These are phyloP conservation scores for Leishmania martiniquensis DNA, from an alignment of 208 protist genomes.

Conservation along the genomic window DNA sequence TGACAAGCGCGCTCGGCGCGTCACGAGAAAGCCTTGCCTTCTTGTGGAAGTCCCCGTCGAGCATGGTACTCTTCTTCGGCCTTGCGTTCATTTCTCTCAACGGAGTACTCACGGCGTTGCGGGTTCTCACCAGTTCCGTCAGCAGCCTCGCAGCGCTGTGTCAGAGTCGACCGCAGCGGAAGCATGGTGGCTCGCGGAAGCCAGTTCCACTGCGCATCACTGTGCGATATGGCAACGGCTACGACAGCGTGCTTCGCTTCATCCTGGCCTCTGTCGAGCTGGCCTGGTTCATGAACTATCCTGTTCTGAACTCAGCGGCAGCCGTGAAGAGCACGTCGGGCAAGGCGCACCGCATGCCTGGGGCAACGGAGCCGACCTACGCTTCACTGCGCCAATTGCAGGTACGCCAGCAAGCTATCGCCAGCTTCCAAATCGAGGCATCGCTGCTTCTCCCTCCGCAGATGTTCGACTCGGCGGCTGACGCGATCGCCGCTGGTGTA, in stretches of 20 bases:
- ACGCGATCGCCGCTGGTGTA: slow-evolving; percentile 17
- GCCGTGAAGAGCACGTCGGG: slow-evolving; percentile 17
- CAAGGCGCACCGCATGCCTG: not conserved
- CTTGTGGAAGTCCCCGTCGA: slow-evolving; percentile 35
- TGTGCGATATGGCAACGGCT: slow-evolving; percentile 53
- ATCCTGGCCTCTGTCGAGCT: slow-evolving; percentile 47
- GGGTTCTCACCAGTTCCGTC: slow-evolving; percentile 14
- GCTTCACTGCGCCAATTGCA: slow-evolving; percentile 28
- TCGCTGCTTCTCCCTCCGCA: slow-evolving; percentile 36
- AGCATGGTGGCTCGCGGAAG: slow-evolving; percentile 21
- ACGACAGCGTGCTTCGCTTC: slow-evolving; percentile 51
- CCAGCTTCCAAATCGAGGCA: slow-evolving; percentile 33
- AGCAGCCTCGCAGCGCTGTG: slow-evolving; percentile 26
- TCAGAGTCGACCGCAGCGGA: slow-evolving; percentile 3
- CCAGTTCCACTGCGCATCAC: slow-evolving; percentile 36
- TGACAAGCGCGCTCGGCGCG: slow-evolving; percentile 5
- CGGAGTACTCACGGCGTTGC: slow-evolving; percentile 8
- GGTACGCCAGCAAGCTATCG: slow-evolving; percentile 27
- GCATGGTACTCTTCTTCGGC: slow-evolving; percentile 36
- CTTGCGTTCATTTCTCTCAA: slow-evolving; percentile 29
- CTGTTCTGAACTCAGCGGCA: slow-evolving; percentile 15
- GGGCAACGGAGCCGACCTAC: slow-evolving; percentile 26
- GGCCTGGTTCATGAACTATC: slow-evolving; percentile 54
- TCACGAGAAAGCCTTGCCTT: slow-evolving; percentile 12
- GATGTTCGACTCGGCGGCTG: slow-evolving; percentile 21